Base-by-base conservation (phyloP, 345 rosid species). In the Noccaea caerulescens region DNA sequence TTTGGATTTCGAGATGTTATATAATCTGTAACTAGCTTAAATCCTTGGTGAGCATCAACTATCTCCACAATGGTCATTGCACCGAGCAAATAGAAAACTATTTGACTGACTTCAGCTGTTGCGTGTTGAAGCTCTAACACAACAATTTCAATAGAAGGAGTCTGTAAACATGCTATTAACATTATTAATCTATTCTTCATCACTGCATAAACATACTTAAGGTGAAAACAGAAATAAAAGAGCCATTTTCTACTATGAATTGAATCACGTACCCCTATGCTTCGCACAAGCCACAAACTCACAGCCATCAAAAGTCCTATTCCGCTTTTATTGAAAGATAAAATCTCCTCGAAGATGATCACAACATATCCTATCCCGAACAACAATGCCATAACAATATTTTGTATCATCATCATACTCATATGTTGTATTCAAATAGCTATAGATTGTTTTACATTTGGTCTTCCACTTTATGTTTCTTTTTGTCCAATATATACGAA, bases 31-130 rank as follows among this genome's bases (percentile, higher is more conserved):
- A 92, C 89, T 64, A 92, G 78, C 79, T 87, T 89, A 82, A 92
- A 92, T 55, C 97, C 96, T 85, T 92, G 97, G 79, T 92, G 98
- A 69, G 93, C 90, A 80, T 92, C 97, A 45, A 92, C 82, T 52
- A 91, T 88, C 85, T 91, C 95, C 16, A 88, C 93, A 37, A 92
- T 92, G 56, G 93, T 92, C 96, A 92, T 92, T 25, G 98, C 98
- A 52, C 98, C 96, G 52, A 92, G 96, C 83, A 92, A 70, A 80
- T 87, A 92, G 72, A 92, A 92, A 2, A 92, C 98, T 63, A 89
- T 87, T 73, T 88, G 87, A 75, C 91, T 87, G 71, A 87, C 97
- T 87, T 87, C 96, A 30, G 83, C 84, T 43, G 86, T 89, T 76
- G 96, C 89, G 72, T 72, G 86, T 65, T 84, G 69, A 72, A 92